Conservation (phyloP, 352 stramenopile species). For the Globisporangium cystogenes region DNA sequence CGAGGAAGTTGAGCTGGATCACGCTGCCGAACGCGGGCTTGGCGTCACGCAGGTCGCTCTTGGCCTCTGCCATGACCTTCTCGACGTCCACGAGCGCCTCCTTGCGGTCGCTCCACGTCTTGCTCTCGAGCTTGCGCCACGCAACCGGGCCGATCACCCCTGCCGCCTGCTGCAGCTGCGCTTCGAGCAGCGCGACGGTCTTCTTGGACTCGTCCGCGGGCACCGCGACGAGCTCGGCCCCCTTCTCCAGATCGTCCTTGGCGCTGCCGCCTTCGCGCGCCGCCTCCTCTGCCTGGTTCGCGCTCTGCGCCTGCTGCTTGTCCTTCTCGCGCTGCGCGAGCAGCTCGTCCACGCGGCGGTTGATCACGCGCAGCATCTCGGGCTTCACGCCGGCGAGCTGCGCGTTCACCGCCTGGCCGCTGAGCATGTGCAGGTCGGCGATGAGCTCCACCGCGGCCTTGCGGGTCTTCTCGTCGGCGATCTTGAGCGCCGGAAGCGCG, state of each 20-base stretch:
- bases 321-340: slow-evolving; percentile 35
- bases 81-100: slow-evolving; percentile 74
- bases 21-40: slow-evolving; percentile 51
- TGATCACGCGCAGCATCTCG: slow-evolving; percentile 73
- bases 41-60: slow-evolving; percentile 62
- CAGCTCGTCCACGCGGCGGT: slow-evolving; percentile 67
- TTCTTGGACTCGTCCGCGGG: slow-evolving; percentile 46
- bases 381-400: slow-evolving; percentile 52
- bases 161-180: slow-evolving; percentile 28
- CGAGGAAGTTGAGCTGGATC: slow-evolving; percentile 59
- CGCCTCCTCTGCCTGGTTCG: slow-evolving; percentile 43
- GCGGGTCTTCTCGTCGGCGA: slow-evolving; percentile 73
- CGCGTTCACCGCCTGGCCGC: slow-evolving; percentile 27
- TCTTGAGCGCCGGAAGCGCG: slow-evolving; percentile 59
- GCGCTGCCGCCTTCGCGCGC: slow-evolving; percentile 1
- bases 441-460: slow-evolving; percentile 67
- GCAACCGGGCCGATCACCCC: slow-evolving; percentile 51
- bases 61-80: slow-evolving; percentile 60
- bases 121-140: slow-evolving; percentile 77
- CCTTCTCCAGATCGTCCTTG: slow-evolving; percentile 22
- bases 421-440: slow-evolving; percentile 43
- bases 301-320: slow-evolving; percentile 21
- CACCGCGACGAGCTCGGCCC: slow-evolving; percentile 28
- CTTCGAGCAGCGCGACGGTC: slow-evolving; percentile 37
- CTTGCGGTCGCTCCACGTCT: slow-evolving; percentile 80